Evolutionary conservation across 1,284 basidiomycete species (phyloP), one percentile per base, ranked within the genome.

Genomic region (Puccinia coronata): DNA sequence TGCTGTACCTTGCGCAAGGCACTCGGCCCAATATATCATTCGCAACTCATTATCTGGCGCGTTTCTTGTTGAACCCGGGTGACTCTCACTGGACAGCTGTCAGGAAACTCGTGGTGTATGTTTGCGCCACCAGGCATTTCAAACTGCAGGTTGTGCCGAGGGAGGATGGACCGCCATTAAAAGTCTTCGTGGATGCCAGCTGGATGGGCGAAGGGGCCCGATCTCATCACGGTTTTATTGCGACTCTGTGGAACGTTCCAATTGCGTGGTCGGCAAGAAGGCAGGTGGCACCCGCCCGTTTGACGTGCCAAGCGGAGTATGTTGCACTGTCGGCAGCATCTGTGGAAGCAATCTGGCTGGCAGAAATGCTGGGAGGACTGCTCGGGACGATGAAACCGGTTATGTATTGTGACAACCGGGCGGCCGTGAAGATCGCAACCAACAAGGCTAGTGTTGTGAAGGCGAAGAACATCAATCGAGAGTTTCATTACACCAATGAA

Each of bases 401-500:
- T 1, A 16, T 73, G n/a, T 20, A 34, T 1, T 73, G 47, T 55
- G 71, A 55, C n/a, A 73, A 73, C 28, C 51, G 31, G 1, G 36
- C 71, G 4, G 28, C 43, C 18, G 55, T 73, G 12, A 70, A 25
- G 34, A 70, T 70, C 14, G 31, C 67, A 18, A 25, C 28, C 8
- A 70, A 70, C 43, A 70, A 2, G 12, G 67, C 34, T 20, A 39
- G 34, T 28, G 12, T 39, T 20, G 18, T 39, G 16, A 34, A 34
- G 9, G 55, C 14, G 12, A 47, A 31, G 25, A 25, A 73, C 34
- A 31, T 31, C 25, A 55, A 31, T 28, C 47, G 47, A n/a, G 70
- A 73, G 34, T 73, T 73, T 25, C 28, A 73, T 53, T 53, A 3
- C 25, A 53, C 36, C 41, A 73, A 73, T 53, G 18, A 49, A 73